Evolutionary conservation across 495 filamentous ascomycete genomes (phyloP).

Genomic region (Xylaria sp.): DNA sequence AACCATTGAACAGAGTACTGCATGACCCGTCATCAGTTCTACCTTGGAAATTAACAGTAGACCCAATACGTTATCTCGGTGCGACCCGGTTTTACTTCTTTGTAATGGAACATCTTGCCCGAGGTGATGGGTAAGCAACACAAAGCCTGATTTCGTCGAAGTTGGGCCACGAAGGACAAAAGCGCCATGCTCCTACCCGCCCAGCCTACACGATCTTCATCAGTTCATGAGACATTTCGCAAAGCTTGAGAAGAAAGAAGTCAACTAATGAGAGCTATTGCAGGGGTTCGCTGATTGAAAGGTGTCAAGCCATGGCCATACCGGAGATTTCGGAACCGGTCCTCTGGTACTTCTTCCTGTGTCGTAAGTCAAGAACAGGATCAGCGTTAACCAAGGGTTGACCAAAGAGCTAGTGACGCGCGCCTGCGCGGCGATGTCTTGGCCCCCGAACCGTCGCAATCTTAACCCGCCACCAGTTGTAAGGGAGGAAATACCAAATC

Average conservation of each 20-base stretch:
- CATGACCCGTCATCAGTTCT: neutral
- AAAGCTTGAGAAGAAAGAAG: neutral
- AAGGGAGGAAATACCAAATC: neutral
- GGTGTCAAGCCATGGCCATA: neutral
- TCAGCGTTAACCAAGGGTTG: neutral
- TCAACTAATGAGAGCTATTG: neutral
- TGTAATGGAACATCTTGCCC: neutral
- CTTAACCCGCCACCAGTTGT: neutral
- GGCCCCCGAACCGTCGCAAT: neutral
- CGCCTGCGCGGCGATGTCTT: neutral
- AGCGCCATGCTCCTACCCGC: neutral
- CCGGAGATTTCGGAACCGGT: neutral
- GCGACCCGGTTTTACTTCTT: neutral
- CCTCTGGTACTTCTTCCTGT: constrained; percentile 1
- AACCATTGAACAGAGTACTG: neutral
- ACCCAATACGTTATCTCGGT: neutral
- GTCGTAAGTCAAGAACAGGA: neutral
- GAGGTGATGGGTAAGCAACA: neutral
- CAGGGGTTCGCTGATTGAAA: neutral
- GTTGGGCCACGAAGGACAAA: neutral
- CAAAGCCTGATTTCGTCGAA: neutral
- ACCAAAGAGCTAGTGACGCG: neutral
- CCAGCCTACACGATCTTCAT: neutral
- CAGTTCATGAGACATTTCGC: neutral
- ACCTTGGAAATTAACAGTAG: neutral